phyloP scores from a whole-genome alignment of 441 rosid genomes.

The Gossypium laxum region DNA sequence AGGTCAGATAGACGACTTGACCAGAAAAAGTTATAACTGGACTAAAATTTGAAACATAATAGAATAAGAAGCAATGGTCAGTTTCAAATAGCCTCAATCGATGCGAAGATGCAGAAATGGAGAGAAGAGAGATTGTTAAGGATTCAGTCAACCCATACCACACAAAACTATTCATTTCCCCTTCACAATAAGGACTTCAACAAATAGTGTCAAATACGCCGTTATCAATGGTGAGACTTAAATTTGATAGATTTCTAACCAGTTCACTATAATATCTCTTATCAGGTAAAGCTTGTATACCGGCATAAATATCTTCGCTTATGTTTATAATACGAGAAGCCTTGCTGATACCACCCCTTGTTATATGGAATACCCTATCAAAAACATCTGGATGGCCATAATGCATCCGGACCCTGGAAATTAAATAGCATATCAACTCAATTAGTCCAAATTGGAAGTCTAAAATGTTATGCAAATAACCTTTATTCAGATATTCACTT shows the following conservation, averaged over 20 bases:
- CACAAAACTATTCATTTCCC: not conserved
- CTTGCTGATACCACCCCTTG: constrained; percentile 99
- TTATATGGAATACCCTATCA: constrained; percentile 88
- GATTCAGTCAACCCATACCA: not conserved
- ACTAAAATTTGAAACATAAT: not conserved
- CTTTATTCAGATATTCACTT: constrained; percentile 25
- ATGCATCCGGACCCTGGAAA: constrained; percentile 89
- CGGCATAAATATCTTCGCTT: constrained; percentile 92
- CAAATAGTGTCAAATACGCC: not conserved
- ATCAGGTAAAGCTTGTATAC: constrained; percentile 30
- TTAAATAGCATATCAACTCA: constrained; percentile 13
- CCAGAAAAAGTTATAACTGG: not conserved
- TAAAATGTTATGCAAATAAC: constrained; percentile 5
- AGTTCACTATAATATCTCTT: not conserved
- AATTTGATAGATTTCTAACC: not conserved
- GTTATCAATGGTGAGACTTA: not conserved
- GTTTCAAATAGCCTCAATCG: not conserved
- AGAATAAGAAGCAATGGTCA: not conserved
- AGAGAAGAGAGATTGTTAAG: not conserved
- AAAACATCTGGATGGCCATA: constrained; percentile 99
- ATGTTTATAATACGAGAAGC: constrained; percentile 97
- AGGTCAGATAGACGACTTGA: not conserved
- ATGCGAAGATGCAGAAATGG: not conserved
- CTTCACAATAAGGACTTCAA: not conserved
- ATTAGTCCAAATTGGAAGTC: constrained; percentile 1